Evolutionary conservation across 1,284 basidiomycete species (phyloP), one percentile per base, ranked within the genome.

Genomic region (Sanghuangporus weigelae): DNA sequence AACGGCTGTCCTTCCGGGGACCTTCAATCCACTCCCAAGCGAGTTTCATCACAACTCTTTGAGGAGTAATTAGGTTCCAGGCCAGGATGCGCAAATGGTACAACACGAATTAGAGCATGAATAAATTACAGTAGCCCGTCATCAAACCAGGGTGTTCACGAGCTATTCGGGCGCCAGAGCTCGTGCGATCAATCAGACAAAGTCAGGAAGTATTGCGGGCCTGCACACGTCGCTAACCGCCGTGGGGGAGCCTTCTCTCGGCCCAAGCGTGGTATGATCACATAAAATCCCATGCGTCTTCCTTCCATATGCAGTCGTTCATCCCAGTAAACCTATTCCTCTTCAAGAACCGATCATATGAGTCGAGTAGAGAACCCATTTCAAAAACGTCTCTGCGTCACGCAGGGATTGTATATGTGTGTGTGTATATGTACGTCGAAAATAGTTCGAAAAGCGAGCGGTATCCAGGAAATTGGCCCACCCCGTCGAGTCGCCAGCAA

Each of bases 251-350:
- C 38, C 53, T 54, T 54, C 53, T n/a, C 35, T 54, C 16, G 53
- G 53, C 53, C 53, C 53, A 38, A 54, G 53, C 53, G 53, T 54
- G 53, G 53, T 54, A 35, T 23, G 19, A 51, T 51, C 49, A 26
- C 31, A 54, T 38, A 54, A 54, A 54, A 6, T 31, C 19, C 44
- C 44, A 51, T 51, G 49, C 26, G 21, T 14, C 26, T 23, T 51
- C 19, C 31, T 26, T 23, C 53, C 53, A 38, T 38, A 54, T 54
- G 53, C 53, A 36, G 50, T 11, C 16, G 4, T 38, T 54, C 53
- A 38, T 38, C 35, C 19, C 53, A 35, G n/a, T 3, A 11, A 54
- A n/a, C 31, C 53, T 16, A 19, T 35, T 54, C 26, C 50, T 51
- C 50, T 11, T 38, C n/a, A 16, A n/a, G n/a, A 19, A 26, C 26